Evolutionary conservation across 2,329 filamentous ascomycete genomes (phyloP).

Genomic region (Thielaviopsis musarum): DNA sequence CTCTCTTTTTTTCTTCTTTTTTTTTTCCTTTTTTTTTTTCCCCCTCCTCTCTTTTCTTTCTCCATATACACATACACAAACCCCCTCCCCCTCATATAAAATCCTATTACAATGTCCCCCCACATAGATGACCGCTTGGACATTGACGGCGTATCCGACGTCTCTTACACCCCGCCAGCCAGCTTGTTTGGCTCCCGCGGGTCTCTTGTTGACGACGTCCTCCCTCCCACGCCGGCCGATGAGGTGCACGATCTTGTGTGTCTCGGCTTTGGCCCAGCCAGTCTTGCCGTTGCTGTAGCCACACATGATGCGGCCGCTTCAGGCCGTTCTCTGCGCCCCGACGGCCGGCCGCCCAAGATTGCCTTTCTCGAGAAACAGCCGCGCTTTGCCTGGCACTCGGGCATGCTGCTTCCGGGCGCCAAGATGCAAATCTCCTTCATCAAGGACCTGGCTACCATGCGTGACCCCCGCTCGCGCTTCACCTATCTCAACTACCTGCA

Average conservation of each 20-base stretch:
- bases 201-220: conserved; percentile 15
- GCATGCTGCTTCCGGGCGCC: conserved; percentile 83
- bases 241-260: conserved; percentile 73
- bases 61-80: not conserved
- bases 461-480: conserved; percentile 78
- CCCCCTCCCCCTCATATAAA: not conserved
- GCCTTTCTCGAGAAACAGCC: conserved; percentile 77
- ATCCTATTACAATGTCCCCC: conserved; percentile 13
- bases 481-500: conserved; percentile 94
- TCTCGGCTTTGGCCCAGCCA: conserved; percentile 84
- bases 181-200: not conserved
- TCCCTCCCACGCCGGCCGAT: conserved; percentile 37
- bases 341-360: conserved; percentile 43
- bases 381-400: conserved; percentile 79
- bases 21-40: not conserved
- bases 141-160: conserved; percentile 2
- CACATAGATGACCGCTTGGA: conserved; percentile 12
- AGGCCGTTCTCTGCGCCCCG: conserved; percentile 22
- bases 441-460: conserved; percentile 82
- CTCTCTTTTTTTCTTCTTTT: not conserved
- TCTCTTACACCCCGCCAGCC: conserved; percentile 8
- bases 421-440: conserved; percentile 98
- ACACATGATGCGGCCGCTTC: conserved; percentile 60
- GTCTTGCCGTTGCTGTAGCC: conserved; percentile 74
- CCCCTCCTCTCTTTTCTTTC: not conserved